These are phyloP conservation scores for Phialophora chinensis DNA, from an alignment of 2,329 filamentous ascomycete species.

Conservation along the genomic window DNA sequence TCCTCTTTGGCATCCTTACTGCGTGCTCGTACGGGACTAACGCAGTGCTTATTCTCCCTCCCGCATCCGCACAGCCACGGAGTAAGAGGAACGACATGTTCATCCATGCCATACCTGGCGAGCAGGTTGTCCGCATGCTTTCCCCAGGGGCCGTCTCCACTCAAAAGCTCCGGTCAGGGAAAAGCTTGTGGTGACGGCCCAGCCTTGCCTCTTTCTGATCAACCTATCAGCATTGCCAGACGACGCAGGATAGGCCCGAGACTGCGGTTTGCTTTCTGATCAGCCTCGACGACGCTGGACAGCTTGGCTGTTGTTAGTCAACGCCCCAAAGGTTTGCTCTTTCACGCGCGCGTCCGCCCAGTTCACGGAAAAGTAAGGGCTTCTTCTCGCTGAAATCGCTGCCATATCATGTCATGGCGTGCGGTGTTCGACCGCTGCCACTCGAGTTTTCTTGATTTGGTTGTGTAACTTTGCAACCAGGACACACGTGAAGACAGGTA, in stretches of 20 bases:
- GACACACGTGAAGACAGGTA: neutral
- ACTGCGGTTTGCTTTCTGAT: neutral
- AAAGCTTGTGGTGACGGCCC: too few species aligned
- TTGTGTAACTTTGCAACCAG: neutral
- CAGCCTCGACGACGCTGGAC: neutral
- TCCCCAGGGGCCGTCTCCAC: too few species aligned
- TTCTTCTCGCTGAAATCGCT: too few species aligned
- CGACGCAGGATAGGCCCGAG: neutral
- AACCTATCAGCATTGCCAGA: neutral
- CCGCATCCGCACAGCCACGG: neutral
- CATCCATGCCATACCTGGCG: too few species aligned
- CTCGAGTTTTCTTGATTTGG: neutral
- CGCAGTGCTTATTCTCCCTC: neutral
- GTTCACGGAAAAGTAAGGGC: too few species aligned
- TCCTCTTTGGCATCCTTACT: too few species aligned
- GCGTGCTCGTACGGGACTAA: neutral
- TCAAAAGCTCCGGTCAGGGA: too few species aligned
- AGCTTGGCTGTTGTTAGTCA: neutral
- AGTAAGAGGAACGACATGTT: neutral
- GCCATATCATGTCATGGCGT: too few species aligned
- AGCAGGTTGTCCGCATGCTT: too few species aligned
- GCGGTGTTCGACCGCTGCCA: neutral
- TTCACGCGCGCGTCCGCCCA: neutral
- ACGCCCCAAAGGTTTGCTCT: neutral
- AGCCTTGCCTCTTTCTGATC: neutral